These are phyloP conservation scores for Diaporthe citri DNA, from an alignment of 2,329 filamentous ascomycete genomes.

Conservation along the genomic window DNA sequence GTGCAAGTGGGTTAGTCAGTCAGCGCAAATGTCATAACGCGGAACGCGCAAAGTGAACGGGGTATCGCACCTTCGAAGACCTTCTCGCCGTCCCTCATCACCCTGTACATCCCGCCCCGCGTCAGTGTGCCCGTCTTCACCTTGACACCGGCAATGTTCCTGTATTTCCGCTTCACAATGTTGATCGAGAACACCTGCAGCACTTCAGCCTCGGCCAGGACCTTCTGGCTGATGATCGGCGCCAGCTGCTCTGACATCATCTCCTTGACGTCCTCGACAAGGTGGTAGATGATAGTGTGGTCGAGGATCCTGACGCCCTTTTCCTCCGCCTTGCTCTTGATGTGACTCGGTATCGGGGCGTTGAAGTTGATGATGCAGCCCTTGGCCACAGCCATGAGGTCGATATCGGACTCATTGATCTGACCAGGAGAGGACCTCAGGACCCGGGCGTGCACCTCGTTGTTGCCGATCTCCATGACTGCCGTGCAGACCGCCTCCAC, in stretches of 20 bases:
- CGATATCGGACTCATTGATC: slow-evolving; percentile 87
- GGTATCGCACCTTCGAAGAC: slow-evolving; percentile 82
- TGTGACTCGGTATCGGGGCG: slow-evolving; percentile 73
- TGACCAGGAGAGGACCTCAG: slow-evolving; percentile 83
- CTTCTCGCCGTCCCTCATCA: slow-evolving; percentile 77
- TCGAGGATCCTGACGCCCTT: slow-evolving; percentile 83
- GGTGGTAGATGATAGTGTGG: slow-evolving; percentile 87
- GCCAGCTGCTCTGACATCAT: slow-evolving; percentile 78
- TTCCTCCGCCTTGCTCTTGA: slow-evolving; percentile 77
- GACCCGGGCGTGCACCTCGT: slow-evolving; percentile 83
- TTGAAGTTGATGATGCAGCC: slow-evolving; percentile 92
- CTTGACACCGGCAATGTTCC: slow-evolving; percentile 88
- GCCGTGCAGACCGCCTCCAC: slow-evolving; percentile 89
- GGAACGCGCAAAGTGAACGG: slow-evolving; percentile 5
- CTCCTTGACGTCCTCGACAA: slow-evolving; percentile 78
- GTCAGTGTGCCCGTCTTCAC: slow-evolving; percentile 84
- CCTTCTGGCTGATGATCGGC: slow-evolving; percentile 74
- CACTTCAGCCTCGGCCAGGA: slow-evolving; percentile 90
- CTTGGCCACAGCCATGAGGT: slow-evolving; percentile 83
- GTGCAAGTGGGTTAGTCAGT: slow-evolving; percentile 41
- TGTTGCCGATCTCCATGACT: slow-evolving; percentile 83
- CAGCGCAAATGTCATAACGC: slow-evolving; percentile 1
- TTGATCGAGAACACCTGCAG: slow-evolving; percentile 87
- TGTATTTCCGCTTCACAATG: slow-evolving; percentile 75
- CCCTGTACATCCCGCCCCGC: slow-evolving; percentile 74